A percentile compares a stretch with the other conserved stretches of the same genome.
Evolutionary conservation across 352 stramenopile species (phyloP).

Genomic region (Globisporangium paroecandrum): DNA sequence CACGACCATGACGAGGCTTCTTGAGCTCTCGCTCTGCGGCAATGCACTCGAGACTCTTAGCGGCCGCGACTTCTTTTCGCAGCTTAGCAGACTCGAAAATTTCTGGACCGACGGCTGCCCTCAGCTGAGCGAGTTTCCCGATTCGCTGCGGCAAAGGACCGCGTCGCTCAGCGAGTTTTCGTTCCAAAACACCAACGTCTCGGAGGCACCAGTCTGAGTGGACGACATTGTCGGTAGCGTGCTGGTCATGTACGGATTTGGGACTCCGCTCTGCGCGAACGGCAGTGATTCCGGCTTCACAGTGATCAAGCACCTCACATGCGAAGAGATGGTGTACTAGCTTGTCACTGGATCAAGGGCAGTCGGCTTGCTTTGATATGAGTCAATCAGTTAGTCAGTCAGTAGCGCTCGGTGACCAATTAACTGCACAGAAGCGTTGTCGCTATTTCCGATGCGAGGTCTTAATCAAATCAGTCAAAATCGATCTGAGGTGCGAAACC

Average conservation of each 20-base stretch:
- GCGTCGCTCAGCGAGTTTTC: neutral
- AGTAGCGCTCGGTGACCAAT: too few relatives aligned
- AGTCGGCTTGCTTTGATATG: too few relatives aligned
- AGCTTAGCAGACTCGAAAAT: neutral
- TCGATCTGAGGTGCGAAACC: neutral
- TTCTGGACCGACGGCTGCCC: slow-evolving; percentile 2
- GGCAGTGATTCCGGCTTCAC: neutral
- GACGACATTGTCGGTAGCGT: neutral
- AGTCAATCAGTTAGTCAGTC: too few relatives aligned
- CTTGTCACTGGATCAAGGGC: too few relatives aligned
- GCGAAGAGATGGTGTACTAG: neutral
- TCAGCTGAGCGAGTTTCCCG: neutral
- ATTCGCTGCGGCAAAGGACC: slow-evolving; percentile 1
- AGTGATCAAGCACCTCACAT: neutral
- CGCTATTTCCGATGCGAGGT: neutral
- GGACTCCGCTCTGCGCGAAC: neutral
- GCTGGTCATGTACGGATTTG: slow-evolving; percentile 3
- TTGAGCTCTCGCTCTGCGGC: neutral
- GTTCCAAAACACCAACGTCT: slow-evolving; percentile 7
- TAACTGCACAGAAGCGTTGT: too few relatives aligned
- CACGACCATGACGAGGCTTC: neutral
- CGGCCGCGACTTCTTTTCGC: neutral
- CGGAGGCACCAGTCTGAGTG: slow-evolving; percentile 1
- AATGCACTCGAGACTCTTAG: neutral
- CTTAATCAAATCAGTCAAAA: neutral